These are phyloP conservation scores for Silene vulgaris DNA, from an alignment of 179 eudicot species.

Conservation along the genomic window DNA sequence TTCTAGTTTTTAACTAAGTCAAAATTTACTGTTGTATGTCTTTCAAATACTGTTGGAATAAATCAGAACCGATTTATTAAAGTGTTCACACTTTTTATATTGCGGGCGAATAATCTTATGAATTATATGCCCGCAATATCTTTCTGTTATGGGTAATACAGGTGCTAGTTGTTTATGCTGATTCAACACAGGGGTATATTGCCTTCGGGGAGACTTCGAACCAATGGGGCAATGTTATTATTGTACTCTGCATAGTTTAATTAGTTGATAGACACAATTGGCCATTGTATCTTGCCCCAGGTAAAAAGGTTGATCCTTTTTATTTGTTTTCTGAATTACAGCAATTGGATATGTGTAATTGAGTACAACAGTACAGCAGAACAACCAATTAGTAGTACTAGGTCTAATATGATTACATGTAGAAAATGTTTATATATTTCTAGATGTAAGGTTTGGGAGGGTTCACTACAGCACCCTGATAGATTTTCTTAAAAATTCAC, in stretches of 20 bases:
- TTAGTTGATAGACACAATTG: no score
- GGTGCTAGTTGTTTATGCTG: no score
- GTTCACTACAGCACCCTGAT: not conserved
- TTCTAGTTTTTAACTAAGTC: not conserved
- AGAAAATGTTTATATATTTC: not conserved
- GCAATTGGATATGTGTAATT: not conserved
- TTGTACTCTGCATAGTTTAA: no score
- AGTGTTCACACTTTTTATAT: no score
- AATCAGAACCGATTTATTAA: not conserved
- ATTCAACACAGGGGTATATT: no score
- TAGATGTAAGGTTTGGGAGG: slow-evolving; percentile 6
- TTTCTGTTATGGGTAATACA: not conserved
- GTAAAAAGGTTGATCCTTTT: no score
- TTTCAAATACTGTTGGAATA: not conserved
- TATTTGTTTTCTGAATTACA: slow-evolving; percentile 14
- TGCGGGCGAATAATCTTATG: no score
- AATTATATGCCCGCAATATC: no score
- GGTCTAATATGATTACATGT: slow-evolving; percentile 1
- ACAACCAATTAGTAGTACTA: not conserved
- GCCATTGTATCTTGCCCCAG: no score
- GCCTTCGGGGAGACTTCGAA: no score
- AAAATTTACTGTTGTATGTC: no score
- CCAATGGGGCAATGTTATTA: no score
- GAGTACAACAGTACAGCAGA: slow-evolving; percentile 12
- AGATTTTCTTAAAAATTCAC: not conserved